phyloP scores from a whole-genome alignment of 2,329 filamentous ascomycete genomes.

The Lecanosticta acicola region DNA sequence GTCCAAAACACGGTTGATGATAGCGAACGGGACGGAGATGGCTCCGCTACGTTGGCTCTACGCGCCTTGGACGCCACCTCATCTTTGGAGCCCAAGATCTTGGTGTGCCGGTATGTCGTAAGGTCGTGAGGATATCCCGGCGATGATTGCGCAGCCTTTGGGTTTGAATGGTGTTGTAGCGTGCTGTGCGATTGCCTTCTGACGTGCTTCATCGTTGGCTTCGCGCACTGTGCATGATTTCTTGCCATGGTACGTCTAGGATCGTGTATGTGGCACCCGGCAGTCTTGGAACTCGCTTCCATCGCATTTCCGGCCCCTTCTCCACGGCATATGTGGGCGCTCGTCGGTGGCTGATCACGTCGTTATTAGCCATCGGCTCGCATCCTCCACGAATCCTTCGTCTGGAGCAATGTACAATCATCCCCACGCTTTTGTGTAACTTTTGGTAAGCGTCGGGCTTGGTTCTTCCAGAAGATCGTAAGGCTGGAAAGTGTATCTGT shows the following conservation, averaged over 20 bases:
- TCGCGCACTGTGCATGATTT: not conserved
- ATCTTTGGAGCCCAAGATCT: not conserved
- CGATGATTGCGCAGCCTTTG: no score
- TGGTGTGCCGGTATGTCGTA: not conserved
- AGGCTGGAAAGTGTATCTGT: not conserved
- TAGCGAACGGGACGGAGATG: not conserved
- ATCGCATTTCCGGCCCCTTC: no score
- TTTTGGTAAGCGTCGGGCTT: not conserved
- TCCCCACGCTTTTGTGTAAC: not conserved
- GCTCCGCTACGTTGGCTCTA: not conserved
- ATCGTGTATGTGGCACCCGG: no score
- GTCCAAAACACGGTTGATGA: not conserved
- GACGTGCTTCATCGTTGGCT: not conserved
- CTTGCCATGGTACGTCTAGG: not conserved
- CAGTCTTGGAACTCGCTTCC: no score
- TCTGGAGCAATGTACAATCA: not conserved
- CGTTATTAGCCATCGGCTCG: not conserved
- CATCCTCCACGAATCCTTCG: no score
- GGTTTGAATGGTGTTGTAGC: no score
- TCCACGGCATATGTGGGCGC: no score
- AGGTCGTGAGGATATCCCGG: not conserved
- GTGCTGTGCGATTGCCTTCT: no score
- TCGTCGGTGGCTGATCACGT: not conserved
- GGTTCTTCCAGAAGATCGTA: not conserved
- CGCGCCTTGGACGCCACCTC: not conserved